Evolutionary conservation across 1,284 basidiomycete species (phyloP), one percentile per base, ranked within the genome.

Genomic region (Pyrrhoderma noxium): DNA sequence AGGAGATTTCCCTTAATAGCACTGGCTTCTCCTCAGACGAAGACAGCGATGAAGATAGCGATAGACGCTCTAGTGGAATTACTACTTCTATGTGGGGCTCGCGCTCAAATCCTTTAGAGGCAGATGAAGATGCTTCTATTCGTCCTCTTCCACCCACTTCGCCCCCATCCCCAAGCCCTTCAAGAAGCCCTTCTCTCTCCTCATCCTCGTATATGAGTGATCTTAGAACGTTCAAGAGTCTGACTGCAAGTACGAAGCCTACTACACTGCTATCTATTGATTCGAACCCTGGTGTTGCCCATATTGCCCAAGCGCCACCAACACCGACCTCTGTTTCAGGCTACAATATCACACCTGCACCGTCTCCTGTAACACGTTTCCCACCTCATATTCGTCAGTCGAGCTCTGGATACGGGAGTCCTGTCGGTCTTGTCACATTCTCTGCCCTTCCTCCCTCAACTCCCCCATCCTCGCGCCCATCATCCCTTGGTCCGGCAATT

Each of bases 261-360:
- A 98, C 94, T 2, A 98, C 94, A 0, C 68, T 96, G 22, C 76
- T 96, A 40, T 93, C 89, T 59, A 79, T 95, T 55, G 93, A 97
- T 61, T 69, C 91, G 14, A 77, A 77, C 38, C 76, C 80, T 54
- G 81, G 85, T 13, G 84, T 91, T 73, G 93, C 85, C 7, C 93
- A 93, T 67, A 97, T 96, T 58, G 93, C 93, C 3, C 88, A 94
- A 63, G 86, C 82, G 7, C 85, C 84, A 34, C 71, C 75, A 18
- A 80, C 81, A 11, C 77, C 80, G 7, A 54, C 56, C 9, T 56
- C 47, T 35, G 38, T 40, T 18, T 46, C 49, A 7, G 49, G 35
- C 1, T 48, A 51, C 31, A 53, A 53, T 35, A 16, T 22, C 38
- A 42, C 54, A 21, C 37, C 51, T 43, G 49, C 46, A 50, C 47